Evolutionary conservation across 345 rosid genomes (phyloP).

Genomic region (Capsella bursapastoris): DNA sequence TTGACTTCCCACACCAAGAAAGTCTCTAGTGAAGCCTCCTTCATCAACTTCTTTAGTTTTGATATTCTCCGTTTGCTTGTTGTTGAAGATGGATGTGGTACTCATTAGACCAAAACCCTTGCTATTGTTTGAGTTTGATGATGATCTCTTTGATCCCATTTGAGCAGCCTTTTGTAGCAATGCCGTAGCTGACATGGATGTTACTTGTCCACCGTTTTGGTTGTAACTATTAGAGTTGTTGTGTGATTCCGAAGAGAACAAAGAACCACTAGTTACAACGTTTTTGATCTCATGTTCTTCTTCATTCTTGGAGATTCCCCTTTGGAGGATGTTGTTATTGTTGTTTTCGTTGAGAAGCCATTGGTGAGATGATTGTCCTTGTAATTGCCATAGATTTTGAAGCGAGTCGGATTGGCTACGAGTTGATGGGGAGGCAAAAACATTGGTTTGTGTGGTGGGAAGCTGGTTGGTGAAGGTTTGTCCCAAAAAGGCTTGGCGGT

Average conservation of each 20-base stretch:
- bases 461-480: constrained; percentile 36
- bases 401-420: constrained; percentile 25
- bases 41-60: constrained; percentile 38
- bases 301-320: constrained; percentile 37
- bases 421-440: constrained; percentile 26
- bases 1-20: constrained; percentile 66
- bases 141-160: constrained; percentile 73
- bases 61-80: constrained; percentile 16
- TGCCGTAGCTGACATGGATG: constrained; percentile 86
- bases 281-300: constrained; percentile 31
- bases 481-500: constrained; percentile 27
- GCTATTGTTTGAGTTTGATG: constrained; percentile 20
- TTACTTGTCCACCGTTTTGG: constrained; percentile 23
- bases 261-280: constrained; percentile 1
- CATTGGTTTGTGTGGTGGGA: constrained; percentile 16
- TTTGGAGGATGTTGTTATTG: constrained; percentile 32
- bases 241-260: constrained; percentile 32
- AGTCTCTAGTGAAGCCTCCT: constrained; percentile 65
- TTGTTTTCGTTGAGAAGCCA: constrained; percentile 37
- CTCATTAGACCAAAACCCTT: constrained; percentile 43
- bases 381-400: constrained; percentile 42
- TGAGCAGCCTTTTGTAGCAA: constrained; percentile 84
- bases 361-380: constrained; percentile 40
- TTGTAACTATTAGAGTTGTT: background rate
- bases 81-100: constrained; percentile 31